Percentiles rank a stretch among this genome's conserved stretches.
These are phyloP conservation scores for Metschnikowia lunata DNA, from an alignment of 805 yeast species.

Conservation along the genomic window DNA sequence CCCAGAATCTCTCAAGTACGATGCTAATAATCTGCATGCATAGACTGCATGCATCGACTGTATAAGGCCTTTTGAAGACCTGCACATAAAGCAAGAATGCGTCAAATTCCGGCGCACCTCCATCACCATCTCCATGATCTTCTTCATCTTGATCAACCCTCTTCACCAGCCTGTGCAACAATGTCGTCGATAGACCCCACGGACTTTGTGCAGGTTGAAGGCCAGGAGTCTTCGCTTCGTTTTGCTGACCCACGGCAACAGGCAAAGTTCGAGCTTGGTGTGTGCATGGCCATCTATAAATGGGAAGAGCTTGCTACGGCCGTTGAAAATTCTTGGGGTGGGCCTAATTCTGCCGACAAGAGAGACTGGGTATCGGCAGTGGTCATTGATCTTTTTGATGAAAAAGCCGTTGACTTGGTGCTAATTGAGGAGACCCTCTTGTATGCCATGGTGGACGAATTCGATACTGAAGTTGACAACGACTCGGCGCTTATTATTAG, in stretches of 20 bases:
- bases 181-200: constrained; percentile 39
- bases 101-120: too few relatives aligned
- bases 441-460: constrained; percentile 93
- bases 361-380: constrained; percentile 92
- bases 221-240: constrained; percentile 33
- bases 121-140: not conserved
- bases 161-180: not conserved
- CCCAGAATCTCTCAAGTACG: too few relatives aligned
- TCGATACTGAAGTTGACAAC: constrained; percentile 83
- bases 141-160: not conserved
- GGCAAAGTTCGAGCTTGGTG: constrained; percentile 87
- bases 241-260: constrained; percentile 63
- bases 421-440: constrained; percentile 80
- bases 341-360: constrained; percentile 83
- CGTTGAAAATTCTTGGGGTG: constrained; percentile 94
- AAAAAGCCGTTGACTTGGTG: constrained; percentile 65
- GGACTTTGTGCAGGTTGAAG: constrained; percentile 52
- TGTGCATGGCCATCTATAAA: constrained; percentile 80
- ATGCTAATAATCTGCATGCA: too few relatives aligned
- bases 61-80: too few relatives aligned
- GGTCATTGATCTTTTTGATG: constrained; percentile 71
- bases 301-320: constrained; percentile 91
- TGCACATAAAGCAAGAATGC: too few relatives aligned
- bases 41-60: too few relatives aligned
- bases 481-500: constrained; percentile 80